Conservation (phyloP, 2,329 filamentous ascomycete genomes). For the Hymenoscyphus linearis region DNA sequence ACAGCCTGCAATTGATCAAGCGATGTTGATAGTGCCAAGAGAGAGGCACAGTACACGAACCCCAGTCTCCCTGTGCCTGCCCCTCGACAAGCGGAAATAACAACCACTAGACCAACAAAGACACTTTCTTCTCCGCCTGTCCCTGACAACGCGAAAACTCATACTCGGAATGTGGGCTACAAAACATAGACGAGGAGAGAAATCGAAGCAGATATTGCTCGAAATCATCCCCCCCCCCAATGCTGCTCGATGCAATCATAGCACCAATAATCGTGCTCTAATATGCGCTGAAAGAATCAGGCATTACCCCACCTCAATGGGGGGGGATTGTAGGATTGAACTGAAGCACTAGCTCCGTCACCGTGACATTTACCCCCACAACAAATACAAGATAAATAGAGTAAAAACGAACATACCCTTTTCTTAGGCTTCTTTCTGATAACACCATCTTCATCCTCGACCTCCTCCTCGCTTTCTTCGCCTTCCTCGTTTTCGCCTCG, state of each 20-base stretch:
- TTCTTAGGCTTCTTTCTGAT: slow-evolving; percentile 62
- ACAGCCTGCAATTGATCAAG: too few relatives aligned
- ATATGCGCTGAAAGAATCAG: too few relatives aligned
- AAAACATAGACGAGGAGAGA: not conserved
- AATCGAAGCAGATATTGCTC: not conserved
- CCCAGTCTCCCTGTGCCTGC: too few relatives aligned
- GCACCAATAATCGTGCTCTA: too few relatives aligned
- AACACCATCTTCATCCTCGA: slow-evolving; percentile 51
- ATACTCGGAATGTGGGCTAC: too few relatives aligned
- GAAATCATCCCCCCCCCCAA: not conserved
- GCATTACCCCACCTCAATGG: too few relatives aligned
- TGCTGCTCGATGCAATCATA: not conserved
- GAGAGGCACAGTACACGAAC: too few relatives aligned
- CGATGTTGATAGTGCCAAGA: too few relatives aligned
- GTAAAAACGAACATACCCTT: slow-evolving; percentile 50
- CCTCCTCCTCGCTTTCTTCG: slow-evolving; percentile 57
- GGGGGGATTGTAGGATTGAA: not conserved
- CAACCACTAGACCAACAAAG: not conserved
- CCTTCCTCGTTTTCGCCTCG: slow-evolving; percentile 62
- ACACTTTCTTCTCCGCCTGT: not conserved
- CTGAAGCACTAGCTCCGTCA: slow-evolving; percentile 1
- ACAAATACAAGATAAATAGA: slow-evolving; percentile 9
- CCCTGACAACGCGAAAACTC: not conserved
- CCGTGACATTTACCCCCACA: not conserved
- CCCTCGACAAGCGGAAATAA: not conserved